Percentiles rank a stretch among this genome's conserved stretches.
Evolutionary conservation across 2,329 filamentous ascomycete species (phyloP).

Genomic region (Atkinsonella hypoxylon): DNA sequence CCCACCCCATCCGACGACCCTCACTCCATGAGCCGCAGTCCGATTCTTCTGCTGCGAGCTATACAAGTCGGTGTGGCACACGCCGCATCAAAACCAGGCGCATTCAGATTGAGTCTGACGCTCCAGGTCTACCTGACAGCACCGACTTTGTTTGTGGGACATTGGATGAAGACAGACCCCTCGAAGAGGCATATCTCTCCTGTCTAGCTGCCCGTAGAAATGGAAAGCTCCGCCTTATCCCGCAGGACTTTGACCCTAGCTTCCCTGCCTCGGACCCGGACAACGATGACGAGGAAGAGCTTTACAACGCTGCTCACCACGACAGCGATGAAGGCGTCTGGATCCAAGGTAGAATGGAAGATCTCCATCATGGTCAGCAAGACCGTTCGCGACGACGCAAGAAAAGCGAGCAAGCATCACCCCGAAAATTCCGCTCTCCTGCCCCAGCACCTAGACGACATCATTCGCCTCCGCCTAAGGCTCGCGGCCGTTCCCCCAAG

Average conservation of each 20-base stretch:
- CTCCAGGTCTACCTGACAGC: conserved; percentile 84
- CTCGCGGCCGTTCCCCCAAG: conserved; percentile 27
- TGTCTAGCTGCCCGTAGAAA: conserved; percentile 71
- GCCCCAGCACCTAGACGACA: conserved; percentile 20
- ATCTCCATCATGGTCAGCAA: conserved; percentile 43
- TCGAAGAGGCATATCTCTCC: conserved; percentile 89
- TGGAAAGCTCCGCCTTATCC: conserved; percentile 68
- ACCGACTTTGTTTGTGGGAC: conserved; percentile 99
- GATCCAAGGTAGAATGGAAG: conserved; percentile 62
- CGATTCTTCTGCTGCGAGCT: conserved; percentile 47
- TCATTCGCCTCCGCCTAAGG: conserved; percentile 26
- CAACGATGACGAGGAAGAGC: conserved; percentile 66
- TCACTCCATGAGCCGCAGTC: conserved; percentile 39
- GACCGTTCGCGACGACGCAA: conserved; percentile 36
- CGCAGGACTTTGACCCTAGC: conserved; percentile 96
- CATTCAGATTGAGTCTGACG: conserved; percentile 29
- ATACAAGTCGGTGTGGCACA: conserved; percentile 13
- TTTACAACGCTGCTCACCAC: conserved; percentile 41
- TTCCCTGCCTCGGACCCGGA: conserved; percentile 93
- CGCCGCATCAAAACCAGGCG: conserved; percentile 15
- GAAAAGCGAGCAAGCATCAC: conserved; percentile 36
- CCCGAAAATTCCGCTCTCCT: conserved; percentile 33
- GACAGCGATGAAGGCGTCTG: conserved; percentile 59
- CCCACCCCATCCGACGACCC: conserved; percentile 20
- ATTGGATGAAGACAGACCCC: conserved; percentile 81